Base-by-base conservation (phyloP, 2,329 filamentous ascomycete genomes). In the Chaetomiaceae sp. region DNA sequence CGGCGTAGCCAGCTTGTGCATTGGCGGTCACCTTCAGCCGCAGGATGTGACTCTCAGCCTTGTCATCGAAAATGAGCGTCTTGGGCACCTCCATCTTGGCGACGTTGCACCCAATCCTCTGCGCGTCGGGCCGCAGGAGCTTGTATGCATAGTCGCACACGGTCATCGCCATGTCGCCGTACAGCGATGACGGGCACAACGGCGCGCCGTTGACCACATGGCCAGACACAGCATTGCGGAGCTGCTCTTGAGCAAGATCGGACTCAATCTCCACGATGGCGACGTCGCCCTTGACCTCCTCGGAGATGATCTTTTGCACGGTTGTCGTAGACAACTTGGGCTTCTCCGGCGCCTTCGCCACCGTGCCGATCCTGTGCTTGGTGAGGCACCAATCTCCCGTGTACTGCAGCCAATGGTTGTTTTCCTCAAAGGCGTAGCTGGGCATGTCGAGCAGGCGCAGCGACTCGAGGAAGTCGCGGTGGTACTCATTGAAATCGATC, bases 401-500 rank as follows among this genome's bases (percentile, higher is more conserved):
- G 59, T 79, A 81, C 56, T 74, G 70, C 34, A 79, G 69, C 77
- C 78, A 81, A 61, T 88, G 88, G 53, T 78, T 83, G 70, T 87
- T 86, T 56, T 79, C 70, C 57, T 89, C 81, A 66, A 84, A 90
- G 0, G 74, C 73, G 61, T 89, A 90, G 1, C 76, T 75, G 0
- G 86, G 86, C 1, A 89, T 67, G 6, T 77, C 69, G 6, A 87
- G 65, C 9, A 88, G 69, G 3, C 64, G 63, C 3, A 68, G 62
- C 11, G 62, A 65, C 0, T 55, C 45, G 17, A 59, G 56, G 52
- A 74, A 75, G 49, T 71, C 67, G 44, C 74, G 68, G 54, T 86
- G 79, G 58, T 78, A 86, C 64, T 88, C 84, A 49, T 81, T 76
- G 76, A 85, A 90, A 60, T 84, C 73, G 48, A 90, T 69, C 34